Evolutionary conservation across 2,329 filamentous ascomycete genomes (phyloP).

Genomic region (Teratosphaeria destructans): DNA sequence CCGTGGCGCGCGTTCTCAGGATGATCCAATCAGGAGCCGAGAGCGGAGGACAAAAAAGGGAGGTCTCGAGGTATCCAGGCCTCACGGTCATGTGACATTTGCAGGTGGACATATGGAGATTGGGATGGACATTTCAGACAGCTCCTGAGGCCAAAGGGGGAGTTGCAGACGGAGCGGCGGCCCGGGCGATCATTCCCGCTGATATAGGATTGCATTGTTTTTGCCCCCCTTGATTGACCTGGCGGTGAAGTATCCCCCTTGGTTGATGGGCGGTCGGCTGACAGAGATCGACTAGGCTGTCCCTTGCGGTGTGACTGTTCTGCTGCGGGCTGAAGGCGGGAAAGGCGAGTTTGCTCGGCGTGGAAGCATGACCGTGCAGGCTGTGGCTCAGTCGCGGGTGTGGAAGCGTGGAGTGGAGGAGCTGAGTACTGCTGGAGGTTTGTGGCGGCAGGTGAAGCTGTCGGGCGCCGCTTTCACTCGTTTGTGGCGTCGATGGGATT

Average conservation of each 20-base stretch:
- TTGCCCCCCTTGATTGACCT: background rate
- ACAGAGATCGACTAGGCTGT: background rate
- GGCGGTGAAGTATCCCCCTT: no score
- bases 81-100: background rate
- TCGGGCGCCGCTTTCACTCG: background rate
- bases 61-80: background rate
- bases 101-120: background rate
- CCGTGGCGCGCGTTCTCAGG: background rate
- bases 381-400: background rate
- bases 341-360: background rate
- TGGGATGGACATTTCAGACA: background rate
- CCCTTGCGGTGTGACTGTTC: background rate
- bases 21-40: background rate
- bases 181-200: background rate
- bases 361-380: background rate
- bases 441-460: background rate
- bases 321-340: background rate
- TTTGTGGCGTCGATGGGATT: background rate
- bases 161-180: background rate
- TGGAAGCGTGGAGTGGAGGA: background rate
- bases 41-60: background rate
- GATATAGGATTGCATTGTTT: background rate
- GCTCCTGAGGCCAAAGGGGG: background rate
- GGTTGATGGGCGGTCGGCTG: no score
- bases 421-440: background rate